A percentile compares a stretch with the other conserved stretches of the same genome.
phyloP scores from a whole-genome alignment of 2,329 filamentous ascomycete species.

The Penicillium verrucosum region DNA sequence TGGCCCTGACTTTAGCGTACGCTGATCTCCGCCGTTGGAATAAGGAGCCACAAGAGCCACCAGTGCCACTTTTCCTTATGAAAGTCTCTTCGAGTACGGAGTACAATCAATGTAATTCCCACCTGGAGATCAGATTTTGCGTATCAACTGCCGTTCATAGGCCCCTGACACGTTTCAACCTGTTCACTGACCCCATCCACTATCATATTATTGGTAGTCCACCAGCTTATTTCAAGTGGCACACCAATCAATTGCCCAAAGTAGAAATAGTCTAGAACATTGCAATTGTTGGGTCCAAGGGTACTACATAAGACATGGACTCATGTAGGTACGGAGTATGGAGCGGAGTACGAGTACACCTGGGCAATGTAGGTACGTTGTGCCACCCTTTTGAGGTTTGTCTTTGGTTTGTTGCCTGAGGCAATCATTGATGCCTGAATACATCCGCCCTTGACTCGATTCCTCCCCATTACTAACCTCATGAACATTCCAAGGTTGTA shows the following conservation, averaged over 20 bases:
- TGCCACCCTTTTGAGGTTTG: neutral
- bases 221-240: neutral
- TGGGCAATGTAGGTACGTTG: neutral
- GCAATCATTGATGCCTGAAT: neutral
- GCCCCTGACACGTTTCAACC: slow-evolving; percentile 4
- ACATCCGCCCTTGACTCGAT: neutral
- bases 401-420: neutral
- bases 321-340: neutral
- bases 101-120: neutral
- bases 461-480: neutral
- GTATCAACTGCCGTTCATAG: slow-evolving; percentile 1
- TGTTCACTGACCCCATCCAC: slow-evolving; percentile 7
- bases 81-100: neutral
- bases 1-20: neutral
- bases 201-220: slow-evolving; percentile 14
- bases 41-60: neutral
- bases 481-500: neutral
- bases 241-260: slow-evolving; percentile 9
- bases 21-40: slow-evolving; percentile 12
- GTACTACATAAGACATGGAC: neutral
- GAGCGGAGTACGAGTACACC: too few species aligned
- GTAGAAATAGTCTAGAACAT: slow-evolving; percentile 15
- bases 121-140: neutral
- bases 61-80: neutral
- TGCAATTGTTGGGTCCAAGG: neutral